Percentiles rank a stretch among this genome's conserved stretches.
phyloP scores from a whole-genome alignment of 768 basidiomycete genomes.

The Fibroporia radiculosa region DNA sequence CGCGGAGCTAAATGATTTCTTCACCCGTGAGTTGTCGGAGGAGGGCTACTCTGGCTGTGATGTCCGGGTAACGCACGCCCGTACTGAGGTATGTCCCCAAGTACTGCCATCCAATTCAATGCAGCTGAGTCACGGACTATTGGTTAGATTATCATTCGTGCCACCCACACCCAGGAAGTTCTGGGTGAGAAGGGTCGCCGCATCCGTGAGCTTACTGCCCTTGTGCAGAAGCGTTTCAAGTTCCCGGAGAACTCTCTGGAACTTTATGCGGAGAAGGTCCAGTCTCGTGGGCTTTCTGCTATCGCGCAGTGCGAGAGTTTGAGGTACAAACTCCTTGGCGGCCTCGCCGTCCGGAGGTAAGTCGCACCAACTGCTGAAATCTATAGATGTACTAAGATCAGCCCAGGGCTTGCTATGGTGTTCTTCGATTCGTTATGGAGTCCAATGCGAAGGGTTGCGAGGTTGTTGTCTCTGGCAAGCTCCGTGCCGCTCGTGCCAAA shows the following conservation, averaged over 20 bases:
- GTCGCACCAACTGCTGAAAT: constrained; percentile 21
- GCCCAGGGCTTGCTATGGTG: constrained; percentile 92
- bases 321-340: constrained; percentile 98
- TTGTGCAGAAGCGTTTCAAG: constrained; percentile 99
- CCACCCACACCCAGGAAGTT: constrained; percentile 98
- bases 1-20: constrained; percentile 99
- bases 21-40: constrained; percentile 94
- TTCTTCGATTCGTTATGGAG: constrained; percentile 99
- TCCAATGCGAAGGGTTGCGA: constrained; percentile 99
- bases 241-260: constrained; percentile 99
- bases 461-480: constrained; percentile 98
- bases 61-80: constrained; percentile 97
- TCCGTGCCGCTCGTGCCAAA: constrained; percentile 99
- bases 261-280: constrained; percentile 98
- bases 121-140: background rate
- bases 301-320: constrained; percentile 98
- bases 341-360: constrained; percentile 96
- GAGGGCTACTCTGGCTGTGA: constrained; percentile 99
- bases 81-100: constrained; percentile 68
- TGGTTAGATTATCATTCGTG: constrained; percentile 92
- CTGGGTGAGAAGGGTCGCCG: constrained; percentile 99
- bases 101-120: background rate
- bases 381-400: background rate
- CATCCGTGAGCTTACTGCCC: constrained; percentile 95
- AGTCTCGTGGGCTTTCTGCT: constrained; percentile 95